These are phyloP conservation scores for Pochonia chlamydosporia DNA, from an alignment of 2,329 filamentous ascomycete genomes.

Conservation along the genomic window DNA sequence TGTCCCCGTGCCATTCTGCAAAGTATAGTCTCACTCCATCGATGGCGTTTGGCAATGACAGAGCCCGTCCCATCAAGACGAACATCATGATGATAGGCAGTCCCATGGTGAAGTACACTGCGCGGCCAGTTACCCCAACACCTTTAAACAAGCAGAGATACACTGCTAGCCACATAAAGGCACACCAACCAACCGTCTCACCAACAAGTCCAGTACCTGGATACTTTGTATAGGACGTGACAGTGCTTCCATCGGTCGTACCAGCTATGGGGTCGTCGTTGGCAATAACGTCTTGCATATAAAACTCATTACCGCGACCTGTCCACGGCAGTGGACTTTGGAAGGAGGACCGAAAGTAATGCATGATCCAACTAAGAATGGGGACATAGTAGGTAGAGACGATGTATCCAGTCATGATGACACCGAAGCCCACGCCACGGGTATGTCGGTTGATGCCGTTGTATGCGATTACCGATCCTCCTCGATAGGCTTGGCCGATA, in stretches of 20 bases:
- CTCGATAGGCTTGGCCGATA: constrained; percentile 58
- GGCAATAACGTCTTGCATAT: constrained; percentile 34
- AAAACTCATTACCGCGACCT: constrained; percentile 32
- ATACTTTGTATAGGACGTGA: constrained; percentile 34
- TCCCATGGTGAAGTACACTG: constrained; percentile 52
- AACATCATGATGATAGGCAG: constrained; percentile 47
- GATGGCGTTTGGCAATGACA: constrained; percentile 44
- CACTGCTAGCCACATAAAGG: constrained; percentile 50
- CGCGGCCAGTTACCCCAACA: constrained; percentile 47
- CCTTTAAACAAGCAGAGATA: constrained; percentile 53
- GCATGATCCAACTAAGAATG: constrained; percentile 50
- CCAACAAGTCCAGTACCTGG: constrained; percentile 37
- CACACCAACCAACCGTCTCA: constrained; percentile 47
- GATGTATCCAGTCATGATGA: constrained; percentile 43
- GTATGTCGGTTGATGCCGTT: constrained; percentile 41
- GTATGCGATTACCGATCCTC: constrained; percentile 43
- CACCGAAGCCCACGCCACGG: constrained; percentile 44
- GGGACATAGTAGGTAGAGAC: constrained; percentile 49
- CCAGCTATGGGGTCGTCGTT: constrained; percentile 9
- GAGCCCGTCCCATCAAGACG: constrained; percentile 42
- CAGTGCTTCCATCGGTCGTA: neutral
- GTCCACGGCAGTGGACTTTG: constrained; percentile 46
- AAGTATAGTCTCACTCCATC: constrained; percentile 38
- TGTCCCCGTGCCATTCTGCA: constrained; percentile 16
- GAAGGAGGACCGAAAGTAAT: constrained; percentile 49